Evolutionary conservation across 2,329 filamentous ascomycete species (phyloP), one percentile per base, ranked within the genome.

Genomic region (Fusarium caatingaense): DNA sequence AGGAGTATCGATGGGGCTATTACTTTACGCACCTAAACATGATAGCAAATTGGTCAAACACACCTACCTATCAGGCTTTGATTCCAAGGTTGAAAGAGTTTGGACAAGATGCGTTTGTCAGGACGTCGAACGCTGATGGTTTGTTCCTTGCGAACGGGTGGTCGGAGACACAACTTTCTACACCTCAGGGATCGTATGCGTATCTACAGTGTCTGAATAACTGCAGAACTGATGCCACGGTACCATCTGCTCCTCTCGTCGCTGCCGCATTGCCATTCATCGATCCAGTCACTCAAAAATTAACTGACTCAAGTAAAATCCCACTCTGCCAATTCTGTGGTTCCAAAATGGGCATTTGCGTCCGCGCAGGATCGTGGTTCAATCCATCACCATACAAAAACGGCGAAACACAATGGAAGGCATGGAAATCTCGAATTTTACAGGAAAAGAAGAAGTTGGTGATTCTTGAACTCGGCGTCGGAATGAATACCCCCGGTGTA

Each of bases 11-110:
- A 6, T 74, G 72, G 72, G 72, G 72, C 0, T 74, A 75, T 23
- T 75, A 44, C 58, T 74, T 75, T 6, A 75, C 71, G 0, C 72
- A 74, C 12, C 3, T 74, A 2, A 69, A 72, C n/a, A 69, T 74
- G 72, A 54, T 74, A 3, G 30, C 62, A 1, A 57, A 56, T 3
- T 74, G 72, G 72, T 64, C 71, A 8, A 57, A 58, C 1, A 71
- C 67, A 1, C 50, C 58, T 0, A 68, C 66, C 5, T 75, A 75
- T 47, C 61, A 60, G 8, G 12, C 9, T 3, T 15, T 75, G 3
- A 27, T 74, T 2, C 45, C 56, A 0, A 63, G 62, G 54, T 8
- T 75, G 4, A 13, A 21, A 0, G 50, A 27, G 0, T 73, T 69
- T 42, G 67, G 71, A 1, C n/a, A 45, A 0, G 40, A 74, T 7